Evolutionary conservation across 306 rosid species (phyloP), one percentile per base, ranked within the genome.

Genomic region (Vigna angularis): DNA sequence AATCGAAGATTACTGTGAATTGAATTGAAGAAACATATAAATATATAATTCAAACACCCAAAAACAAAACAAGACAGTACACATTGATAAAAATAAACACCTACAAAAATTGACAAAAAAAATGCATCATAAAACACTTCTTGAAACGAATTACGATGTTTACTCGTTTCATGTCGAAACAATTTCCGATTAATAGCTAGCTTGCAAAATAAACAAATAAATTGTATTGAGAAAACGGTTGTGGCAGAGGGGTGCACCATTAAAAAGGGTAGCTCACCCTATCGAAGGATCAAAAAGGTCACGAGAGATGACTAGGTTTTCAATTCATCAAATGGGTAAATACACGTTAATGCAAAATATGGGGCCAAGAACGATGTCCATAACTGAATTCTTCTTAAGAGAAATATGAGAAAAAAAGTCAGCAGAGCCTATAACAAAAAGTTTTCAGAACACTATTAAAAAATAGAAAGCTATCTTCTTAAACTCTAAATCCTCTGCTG

Each of bases 401-500:
- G 1, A 73, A 62, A 71, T 64, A 80, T 30, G 6, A 63, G 34
- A 40, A 76, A 80, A 49, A 18, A n/a, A 58, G 65, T 76, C 68
- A 4, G 32, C 73, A 28, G 24, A 10, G 3, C 28, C 52, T 59
- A 68, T 7, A n/a, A 20, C 68, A 80, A 59, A 73, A 72, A 1
- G 18, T 14, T 20, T 66, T 45, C 61, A 20, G 7, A 42, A 68
- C 53, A 79, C 7, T 20, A 1, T 2, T 0, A 18, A 38, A 73
- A 70, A 6, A 14, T 4, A 28, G 4, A 52, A 22, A 12, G 9
- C 44, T 48, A 18, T 22, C 59, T 70, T 75, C 85, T 88, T 53
- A 90, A 73, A 81, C 86, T 69, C 93, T 90, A 73, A 81, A 90
- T 62, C 97, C 97, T 59, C 49, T 86, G 78, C 92, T 89, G 80